Base-by-base conservation (phyloP, 108 stramenopile species). In the Skeletonema menzelii region DNA sequence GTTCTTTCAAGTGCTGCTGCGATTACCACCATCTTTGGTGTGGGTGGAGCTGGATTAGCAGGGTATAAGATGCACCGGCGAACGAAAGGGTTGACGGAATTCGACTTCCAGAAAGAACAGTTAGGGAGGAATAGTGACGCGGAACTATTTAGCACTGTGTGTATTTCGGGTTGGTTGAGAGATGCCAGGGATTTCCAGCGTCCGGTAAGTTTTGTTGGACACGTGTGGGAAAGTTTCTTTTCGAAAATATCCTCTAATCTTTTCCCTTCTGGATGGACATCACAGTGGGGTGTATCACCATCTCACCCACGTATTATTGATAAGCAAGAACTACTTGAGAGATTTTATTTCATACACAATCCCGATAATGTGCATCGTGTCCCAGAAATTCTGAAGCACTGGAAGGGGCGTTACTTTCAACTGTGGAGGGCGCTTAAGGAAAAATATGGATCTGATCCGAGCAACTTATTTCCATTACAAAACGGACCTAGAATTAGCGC, bases 41-140 rank as follows among this genome's bases (percentile, higher is more conserved):
- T 94, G 19, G 93, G 93, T 10, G 93, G 93, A 14, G 93, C 88
- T 4, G 85, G 93, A 22, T 75, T 94, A 56, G 90, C 87, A 24
- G 87, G 88, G 3, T 94, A 90, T 71, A 94, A 94, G 42, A 91
- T 91, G 88, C 84, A 89, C 46, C 78, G 93, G 34, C 56, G 93
- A 49, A 91, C 90, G 11, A 85, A 88, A 46, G 93, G 93, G 12
- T 47, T 94, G 30, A 94, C 93, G 11, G 93, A 94, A 62, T 94
- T 94, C 69, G 85, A 85, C 26, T 91, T 94, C 65, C 70, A 75
- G 19, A 87, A 86, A 59, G 86, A 88, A 70, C 59, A 46, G 26
- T 65, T 70, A 31, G 63, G 56, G 27, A 59, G 58, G 27, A 77
- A 80, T 27, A 59, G 74, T 46, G 88, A 94, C 19, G 87, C 88